Evolutionary conservation across 495 filamentous ascomycete species (phyloP).

Genomic region (Penicillium flavigenum): DNA sequence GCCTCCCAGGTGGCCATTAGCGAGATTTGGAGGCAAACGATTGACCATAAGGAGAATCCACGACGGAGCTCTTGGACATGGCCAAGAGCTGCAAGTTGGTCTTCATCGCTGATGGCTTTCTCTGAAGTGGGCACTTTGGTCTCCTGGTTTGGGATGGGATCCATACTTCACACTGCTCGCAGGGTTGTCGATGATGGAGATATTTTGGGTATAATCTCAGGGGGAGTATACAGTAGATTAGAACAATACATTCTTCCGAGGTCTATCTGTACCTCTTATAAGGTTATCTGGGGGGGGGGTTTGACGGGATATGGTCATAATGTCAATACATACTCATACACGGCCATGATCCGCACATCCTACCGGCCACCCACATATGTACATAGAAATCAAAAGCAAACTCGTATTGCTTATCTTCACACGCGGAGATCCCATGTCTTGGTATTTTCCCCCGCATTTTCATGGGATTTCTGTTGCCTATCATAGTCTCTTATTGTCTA

Average conservation of each 20-base stretch:
- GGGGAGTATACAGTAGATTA: neutral
- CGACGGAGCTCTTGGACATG: slow-evolving; percentile 33
- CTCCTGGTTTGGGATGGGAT: slow-evolving; percentile 5
- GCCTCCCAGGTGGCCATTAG: slow-evolving; percentile 42
- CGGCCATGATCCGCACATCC: neutral
- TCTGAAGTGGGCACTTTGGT: slow-evolving; percentile 15
- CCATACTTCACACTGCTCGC: slow-evolving; percentile 6
- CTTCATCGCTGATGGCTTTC: slow-evolving; percentile 26
- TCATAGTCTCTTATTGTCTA: neutral
- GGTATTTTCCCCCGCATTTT: slow-evolving; percentile 14
- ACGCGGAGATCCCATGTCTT: neutral
- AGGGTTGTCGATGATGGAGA: neutral
- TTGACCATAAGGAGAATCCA: slow-evolving; percentile 30
- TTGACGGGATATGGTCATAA: neutral
- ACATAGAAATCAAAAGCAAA: neutral
- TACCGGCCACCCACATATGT: neutral
- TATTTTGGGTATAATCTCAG: neutral
- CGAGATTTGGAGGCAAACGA: slow-evolving; percentile 29
- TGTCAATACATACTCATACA: slow-evolving; percentile 1
- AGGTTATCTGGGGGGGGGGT: neutral
- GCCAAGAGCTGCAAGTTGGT: slow-evolving; percentile 26
- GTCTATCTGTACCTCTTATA: neutral
- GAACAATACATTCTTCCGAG: neutral
- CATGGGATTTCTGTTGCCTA: neutral
- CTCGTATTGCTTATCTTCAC: slow-evolving; percentile 7